Conservation (phyloP, 2,329 filamentous ascomycete species). For the Colletotrichum sidae region DNA sequence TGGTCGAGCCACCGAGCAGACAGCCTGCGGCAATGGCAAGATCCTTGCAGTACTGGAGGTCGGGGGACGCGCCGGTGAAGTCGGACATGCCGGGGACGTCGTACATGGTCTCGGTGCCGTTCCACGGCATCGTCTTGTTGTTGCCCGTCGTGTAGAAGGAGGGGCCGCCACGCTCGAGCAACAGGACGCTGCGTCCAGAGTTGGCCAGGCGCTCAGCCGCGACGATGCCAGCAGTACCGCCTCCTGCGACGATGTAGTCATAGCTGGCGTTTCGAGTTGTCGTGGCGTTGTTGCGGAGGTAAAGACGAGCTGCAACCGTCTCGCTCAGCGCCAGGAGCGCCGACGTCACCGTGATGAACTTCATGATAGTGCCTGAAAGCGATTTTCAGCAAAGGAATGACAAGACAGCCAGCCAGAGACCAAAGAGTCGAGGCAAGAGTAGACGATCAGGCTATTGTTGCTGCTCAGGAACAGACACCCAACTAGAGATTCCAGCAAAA, state of each 20-base stretch:
- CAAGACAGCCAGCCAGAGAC: not conserved
- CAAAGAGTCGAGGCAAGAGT: not conserved
- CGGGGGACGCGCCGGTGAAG: constrained; percentile 20
- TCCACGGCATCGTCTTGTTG: constrained; percentile 41
- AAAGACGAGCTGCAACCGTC: constrained; percentile 15
- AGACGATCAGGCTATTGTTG: too few relatives aligned
- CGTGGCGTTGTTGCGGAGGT: constrained; percentile 16
- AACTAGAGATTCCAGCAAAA: constrained; percentile 7
- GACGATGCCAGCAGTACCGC: constrained; percentile 37
- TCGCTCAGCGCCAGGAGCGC: constrained; percentile 29
- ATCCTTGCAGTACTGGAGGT: constrained; percentile 43
- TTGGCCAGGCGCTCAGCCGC: constrained; percentile 33
- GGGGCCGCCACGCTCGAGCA: constrained; percentile 30
- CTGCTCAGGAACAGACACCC: too few relatives aligned
- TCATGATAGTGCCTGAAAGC: not conserved
- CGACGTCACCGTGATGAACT: constrained; percentile 26
- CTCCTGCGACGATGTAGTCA: constrained; percentile 38
- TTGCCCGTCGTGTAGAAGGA: constrained; percentile 37
- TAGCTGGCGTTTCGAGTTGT: constrained; percentile 35
- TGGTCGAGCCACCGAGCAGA: constrained; percentile 47
- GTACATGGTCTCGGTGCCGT: constrained; percentile 41
- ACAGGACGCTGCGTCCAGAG: constrained; percentile 38
- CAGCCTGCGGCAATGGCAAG: constrained; percentile 44
- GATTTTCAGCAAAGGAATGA: not conserved
- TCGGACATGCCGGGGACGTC: constrained; percentile 40